Evolutionary conservation across 768 basidiomycete species (phyloP), one percentile per base, ranked within the genome.

Genomic region (Lentinus tigrinus): DNA sequence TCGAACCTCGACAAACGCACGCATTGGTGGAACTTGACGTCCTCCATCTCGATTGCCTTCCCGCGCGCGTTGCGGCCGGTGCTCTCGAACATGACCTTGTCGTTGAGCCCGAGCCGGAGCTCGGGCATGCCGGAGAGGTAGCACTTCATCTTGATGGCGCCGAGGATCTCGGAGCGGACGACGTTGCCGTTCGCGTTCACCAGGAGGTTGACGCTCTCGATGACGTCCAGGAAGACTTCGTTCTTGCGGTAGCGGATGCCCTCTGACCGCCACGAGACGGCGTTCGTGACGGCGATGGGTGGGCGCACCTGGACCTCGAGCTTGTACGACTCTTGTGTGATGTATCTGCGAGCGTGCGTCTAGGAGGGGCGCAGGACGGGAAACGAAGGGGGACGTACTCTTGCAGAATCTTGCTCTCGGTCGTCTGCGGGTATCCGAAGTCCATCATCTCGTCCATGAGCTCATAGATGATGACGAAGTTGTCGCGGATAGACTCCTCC

Each of bases 121-220:
- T 99, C 97, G 17, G 97, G 97, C 97, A 98, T 99, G n/a, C 97
- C 97, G 9, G 93, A 95, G 2, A 99, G 81, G 71, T 98, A 99
- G 71, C 96, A 98, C 74, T 98, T 98, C 97, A 98, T 98, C 82
- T 99, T 98, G 68, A 99, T 83, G 0, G 95, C 94, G n/a, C 97
- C 97, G 2, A 98, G 77, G 65, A 99, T 98, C 74, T 99, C 97
- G 16, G 93, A 95, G 47, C 97, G 88, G 16, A 98, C 93, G 34
- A 99, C 97, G 68, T 94, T 96, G 36, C 96, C 96, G 63, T 92
- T 93, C 7, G 95, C 89, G 68, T 99, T 99, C 52, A 98, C 95
- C 59, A 98, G 81, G 70, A 99, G 81, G 71, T 98, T 98, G 65
- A 99, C 95, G 61, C 91, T 94, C 77, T 98, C 97, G 54, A 99